Evolutionary conservation across 148 eudicot genomes (phyloP).

Genomic region (Chenopodium formosanum): DNA sequence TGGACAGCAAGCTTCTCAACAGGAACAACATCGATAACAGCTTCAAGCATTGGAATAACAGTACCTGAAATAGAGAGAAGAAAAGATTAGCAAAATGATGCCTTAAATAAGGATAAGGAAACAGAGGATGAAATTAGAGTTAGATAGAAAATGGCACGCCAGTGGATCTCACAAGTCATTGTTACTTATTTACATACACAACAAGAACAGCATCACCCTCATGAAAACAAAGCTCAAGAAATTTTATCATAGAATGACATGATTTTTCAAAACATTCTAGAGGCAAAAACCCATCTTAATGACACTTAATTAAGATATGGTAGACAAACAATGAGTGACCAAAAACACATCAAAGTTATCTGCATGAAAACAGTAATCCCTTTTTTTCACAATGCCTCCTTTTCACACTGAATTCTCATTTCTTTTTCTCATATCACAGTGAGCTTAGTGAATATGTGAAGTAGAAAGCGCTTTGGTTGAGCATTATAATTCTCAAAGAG

Average conservation of each 20-base stretch:
- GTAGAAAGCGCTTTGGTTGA: not conserved
- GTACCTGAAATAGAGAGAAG: slow-evolving; percentile 47
- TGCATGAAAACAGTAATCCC: not conserved
- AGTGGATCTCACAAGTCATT: not conserved
- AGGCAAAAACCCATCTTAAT: not conserved
- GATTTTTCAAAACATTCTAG: not conserved
- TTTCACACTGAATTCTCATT: not conserved
- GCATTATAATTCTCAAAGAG: not conserved
- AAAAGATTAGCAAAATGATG: not conserved
- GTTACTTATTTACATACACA: not conserved
- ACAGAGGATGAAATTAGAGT: not conserved
- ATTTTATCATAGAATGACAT: not conserved
- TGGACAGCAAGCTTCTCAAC: slow-evolving; percentile 87
- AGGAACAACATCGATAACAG: slow-evolving; percentile 63
- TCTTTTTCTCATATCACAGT: not conserved
- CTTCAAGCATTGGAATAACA: slow-evolving; percentile 83
- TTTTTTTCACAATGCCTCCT: not conserved
- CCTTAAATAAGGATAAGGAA: not conserved
- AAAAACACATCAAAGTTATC: not conserved
- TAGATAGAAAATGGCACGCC: not conserved
- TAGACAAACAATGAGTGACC: not conserved
- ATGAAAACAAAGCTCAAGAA: not conserved
- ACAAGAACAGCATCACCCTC: not conserved
- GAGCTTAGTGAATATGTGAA: not conserved
- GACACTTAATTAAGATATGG: not conserved